Evolutionary conservation across 257 asterid species (phyloP), one percentile per base, ranked within the genome.

Genomic region (Cynanchum wilfordii): DNA sequence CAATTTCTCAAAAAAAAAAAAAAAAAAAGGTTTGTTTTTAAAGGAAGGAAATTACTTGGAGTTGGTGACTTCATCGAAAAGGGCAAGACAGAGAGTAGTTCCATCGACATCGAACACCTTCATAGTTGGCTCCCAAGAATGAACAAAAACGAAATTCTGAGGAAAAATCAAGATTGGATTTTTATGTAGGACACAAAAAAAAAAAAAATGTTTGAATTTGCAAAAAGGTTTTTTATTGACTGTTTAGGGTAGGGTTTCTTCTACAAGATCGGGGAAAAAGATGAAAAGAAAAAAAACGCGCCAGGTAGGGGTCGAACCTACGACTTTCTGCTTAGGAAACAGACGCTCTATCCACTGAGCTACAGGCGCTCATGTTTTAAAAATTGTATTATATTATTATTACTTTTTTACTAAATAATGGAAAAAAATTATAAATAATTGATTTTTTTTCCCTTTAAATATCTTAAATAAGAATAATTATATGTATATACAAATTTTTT

Each of bases 341-440:
- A 88, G 91, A 88, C 95, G 93, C 97, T 91, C 96, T 91, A 89
- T 91, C 97, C 98, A 85, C 98, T 91, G 96, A 93, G 96, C 97
- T 88, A 93, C 97, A 87, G 88, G 95, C 95, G 93, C 96, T 38
- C 2, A 1, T 7, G 29, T 0, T n/a, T n/a, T n/a, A n/a, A n/a
- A n/a, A n/a, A n/a, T n/a, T n/a, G n/a, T n/a, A n/a, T n/a, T n/a
- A n/a, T n/a, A n/a, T n/a, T n/a, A n/a, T n/a, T n/a, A n/a, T n/a
- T n/a, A n/a, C n/a, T n/a, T n/a, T n/a, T n/a, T n/a, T n/a, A n/a
- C n/a, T n/a, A n/a, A n/a, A n/a, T n/a, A n/a, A n/a, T n/a, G n/a
- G n/a, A n/a, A n/a, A n/a, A n/a, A n/a, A n/a, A n/a, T n/a, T n/a
- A n/a, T n/a, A n/a, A n/a, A n/a, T n/a, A n/a, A n/a, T n/a, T n/a